Percentiles rank a stretch among this genome's conserved stretches.
phyloP scores from a whole-genome alignment of 345 rosid species.

The Lumnitzera racemosa region DNA sequence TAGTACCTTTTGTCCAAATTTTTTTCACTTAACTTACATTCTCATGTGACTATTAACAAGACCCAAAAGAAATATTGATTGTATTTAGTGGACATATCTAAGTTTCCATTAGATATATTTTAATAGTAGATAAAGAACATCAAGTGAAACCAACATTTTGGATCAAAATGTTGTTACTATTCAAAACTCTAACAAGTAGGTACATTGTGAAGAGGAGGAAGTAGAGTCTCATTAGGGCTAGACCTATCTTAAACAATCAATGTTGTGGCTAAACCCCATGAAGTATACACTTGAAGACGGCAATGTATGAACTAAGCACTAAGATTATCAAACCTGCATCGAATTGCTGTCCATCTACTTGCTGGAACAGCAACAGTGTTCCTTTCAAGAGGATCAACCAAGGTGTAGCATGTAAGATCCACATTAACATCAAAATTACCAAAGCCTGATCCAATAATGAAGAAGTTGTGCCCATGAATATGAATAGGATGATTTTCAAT shows the following conservation, averaged over 20 bases:
- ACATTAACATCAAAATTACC: constrained; percentile 39
- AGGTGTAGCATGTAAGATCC: constrained; percentile 39
- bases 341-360: constrained; percentile 83
- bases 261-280: constrained; percentile 77
- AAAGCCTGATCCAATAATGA: constrained; percentile 62
- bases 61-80: too few relatives aligned
- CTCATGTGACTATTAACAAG: too few relatives aligned
- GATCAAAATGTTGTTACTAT: not conserved
- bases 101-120: too few relatives aligned
- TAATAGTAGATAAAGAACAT: too few relatives aligned
- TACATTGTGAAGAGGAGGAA: constrained; percentile 69
- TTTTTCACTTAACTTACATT: too few relatives aligned
- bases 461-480: constrained; percentile 83
- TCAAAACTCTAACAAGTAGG: constrained; percentile 44
- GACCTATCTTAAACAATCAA: constrained; percentile 66
- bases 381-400: constrained; percentile 77
- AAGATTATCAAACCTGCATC: constrained; percentile 75
- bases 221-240: constrained; percentile 49
- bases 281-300: constrained; percentile 65
- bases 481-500: constrained; percentile 91
- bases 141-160: not conserved
- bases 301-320: constrained; percentile 96
- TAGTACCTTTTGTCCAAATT: too few relatives aligned
- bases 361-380: constrained; percentile 86
- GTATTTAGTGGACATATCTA: too few relatives aligned